Base-by-base conservation (phyloP, 2,329 filamentous ascomycete species). In the Aspergillus tubingensis region DNA sequence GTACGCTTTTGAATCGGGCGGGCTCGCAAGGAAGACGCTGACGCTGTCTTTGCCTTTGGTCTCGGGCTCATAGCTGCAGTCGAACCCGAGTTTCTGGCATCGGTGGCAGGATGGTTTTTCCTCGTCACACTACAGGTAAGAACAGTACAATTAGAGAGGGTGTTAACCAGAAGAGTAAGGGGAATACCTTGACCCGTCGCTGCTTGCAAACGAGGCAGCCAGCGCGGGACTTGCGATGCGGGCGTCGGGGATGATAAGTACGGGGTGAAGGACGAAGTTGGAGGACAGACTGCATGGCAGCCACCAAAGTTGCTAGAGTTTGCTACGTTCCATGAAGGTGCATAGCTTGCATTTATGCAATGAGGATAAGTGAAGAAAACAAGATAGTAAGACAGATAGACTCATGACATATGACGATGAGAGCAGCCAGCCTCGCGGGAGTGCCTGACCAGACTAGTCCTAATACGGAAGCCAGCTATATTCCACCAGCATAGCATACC, bases 171-270 rank as follows among this genome's bases (percentile, higher is more conserved):
- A 7, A 7, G 11, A 30, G 32, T 17, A 13, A 36, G 11, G 41
- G 2, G 3, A 25, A 30, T 71, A 76, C 73, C 68, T 77, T 77
- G 38, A 77, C 69, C 62, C 70, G 65, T 23, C 74, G 69, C 23
- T 68, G 67, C 64, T 76, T 77, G 61, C 74, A 77, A 44, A 68
- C 70, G 36, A 60, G 59, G 57, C 74, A 76, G 7, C 75, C 74
- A 23, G 61, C 65, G 15, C 73, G 69, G 41, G 74, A 76, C 62
- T 76, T 76, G 36, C 68, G 72, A 65, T 77, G 74, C 2, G 72
- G 38, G 41, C 67, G 68, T 21, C 74, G 71, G 41, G 73, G 27
- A 59, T 73, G 72, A 56, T 67, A 75, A 43, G 62, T 58, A 25
- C 58, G 62, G 15, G 66, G 67, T 49, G 60, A 60, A 55, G 67